Conservation (phyloP, 2,329 filamentous ascomycete species). For the Colletotrichum sp. region DNA sequence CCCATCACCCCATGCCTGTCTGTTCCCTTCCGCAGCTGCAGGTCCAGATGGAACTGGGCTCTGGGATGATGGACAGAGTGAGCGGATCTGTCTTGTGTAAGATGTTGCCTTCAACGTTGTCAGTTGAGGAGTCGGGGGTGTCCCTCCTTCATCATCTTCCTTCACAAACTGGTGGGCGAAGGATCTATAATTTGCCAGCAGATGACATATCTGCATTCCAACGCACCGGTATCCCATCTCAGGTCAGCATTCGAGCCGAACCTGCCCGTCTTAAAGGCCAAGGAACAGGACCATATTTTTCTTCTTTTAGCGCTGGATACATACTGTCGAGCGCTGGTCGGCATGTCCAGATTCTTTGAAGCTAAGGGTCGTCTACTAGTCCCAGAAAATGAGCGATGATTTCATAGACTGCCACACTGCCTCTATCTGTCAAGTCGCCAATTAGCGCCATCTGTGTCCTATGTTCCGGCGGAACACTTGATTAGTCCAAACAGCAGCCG, state of each 20-base stretch:
- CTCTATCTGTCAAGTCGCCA: neutral
- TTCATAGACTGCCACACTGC: constrained; percentile 4
- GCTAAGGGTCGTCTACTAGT: neutral
- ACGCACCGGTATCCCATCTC: neutral
- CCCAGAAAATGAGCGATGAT: constrained; percentile 9
- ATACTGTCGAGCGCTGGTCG: neutral
- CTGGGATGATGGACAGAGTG: neutral
- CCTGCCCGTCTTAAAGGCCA: neutral
- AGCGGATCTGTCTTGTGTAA: neutral
- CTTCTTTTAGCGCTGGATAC: neutral
- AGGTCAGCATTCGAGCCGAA: neutral
- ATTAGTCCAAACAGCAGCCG: neutral
- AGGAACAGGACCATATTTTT: neutral
- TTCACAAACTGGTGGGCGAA: neutral
- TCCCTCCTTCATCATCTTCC: neutral
- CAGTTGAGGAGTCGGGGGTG: neutral
- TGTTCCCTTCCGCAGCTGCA: neutral
- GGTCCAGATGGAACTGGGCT: neutral
- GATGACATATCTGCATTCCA: neutral
- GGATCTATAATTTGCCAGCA: neutral
- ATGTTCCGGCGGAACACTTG: neutral
- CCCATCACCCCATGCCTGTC: neutral
- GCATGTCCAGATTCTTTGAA: neutral
- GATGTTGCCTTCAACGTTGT: neutral
- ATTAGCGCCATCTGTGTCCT: neutral